These are phyloP conservation scores for Botrytis cinerea DNA, from an alignment of 2,329 filamentous ascomycete genomes.

Conservation along the genomic window DNA sequence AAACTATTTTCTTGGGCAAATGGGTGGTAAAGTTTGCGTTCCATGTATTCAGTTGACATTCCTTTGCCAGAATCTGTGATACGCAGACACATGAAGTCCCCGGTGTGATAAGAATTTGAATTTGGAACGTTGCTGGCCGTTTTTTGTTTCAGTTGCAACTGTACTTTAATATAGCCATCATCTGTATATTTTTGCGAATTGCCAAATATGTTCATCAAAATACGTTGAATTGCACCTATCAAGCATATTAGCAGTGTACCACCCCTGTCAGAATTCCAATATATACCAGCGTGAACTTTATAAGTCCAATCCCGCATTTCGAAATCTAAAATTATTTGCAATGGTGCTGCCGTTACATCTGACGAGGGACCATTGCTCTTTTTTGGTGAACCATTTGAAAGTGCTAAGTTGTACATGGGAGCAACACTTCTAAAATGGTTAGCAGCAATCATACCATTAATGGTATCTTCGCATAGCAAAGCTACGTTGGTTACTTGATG, in stretches of 20 bases:
- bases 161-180: conserved; percentile 49
- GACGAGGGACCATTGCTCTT: conserved; percentile 2
- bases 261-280: conserved; percentile 52
- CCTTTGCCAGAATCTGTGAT: conserved; percentile 64
- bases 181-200: conserved; percentile 62
- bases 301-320: conserved; percentile 38
- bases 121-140: conserved; percentile 37
- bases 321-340: conserved; percentile 39
- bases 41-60: conserved; percentile 61
- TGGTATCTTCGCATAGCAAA: conserved; percentile 38
- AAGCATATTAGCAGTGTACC: conserved; percentile 42
- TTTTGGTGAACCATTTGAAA: conserved; percentile 16
- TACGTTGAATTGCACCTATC: conserved; percentile 49
- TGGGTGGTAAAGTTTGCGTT: conserved; percentile 59
- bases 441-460: conserved; percentile 38
- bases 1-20: conserved; percentile 63
- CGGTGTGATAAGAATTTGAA: conserved; percentile 58
- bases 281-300: conserved; percentile 40
- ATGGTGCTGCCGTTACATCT: neutral
- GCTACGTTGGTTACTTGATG: conserved; percentile 37
- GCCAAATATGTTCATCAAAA: conserved; percentile 62
- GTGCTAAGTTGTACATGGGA: conserved; percentile 1
- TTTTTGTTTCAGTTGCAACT: conserved; percentile 1
- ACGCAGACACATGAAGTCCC: conserved; percentile 40
- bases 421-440: conserved; percentile 25